Evolutionary conservation across 106 monocot genomes (phyloP).

Genomic region (Vanilla planifolia): DNA sequence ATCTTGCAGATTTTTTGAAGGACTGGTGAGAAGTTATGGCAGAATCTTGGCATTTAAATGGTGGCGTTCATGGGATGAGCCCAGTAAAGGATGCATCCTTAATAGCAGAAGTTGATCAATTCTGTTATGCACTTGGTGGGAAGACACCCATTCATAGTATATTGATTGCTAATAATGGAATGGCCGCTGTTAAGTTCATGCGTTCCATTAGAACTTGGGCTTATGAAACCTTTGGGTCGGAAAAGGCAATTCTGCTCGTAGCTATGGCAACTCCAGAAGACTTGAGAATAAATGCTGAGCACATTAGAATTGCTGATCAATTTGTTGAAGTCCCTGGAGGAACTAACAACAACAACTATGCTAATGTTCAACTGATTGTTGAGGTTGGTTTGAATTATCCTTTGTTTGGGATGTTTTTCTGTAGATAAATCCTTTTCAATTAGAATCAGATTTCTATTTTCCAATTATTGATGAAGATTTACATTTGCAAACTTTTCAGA

Average conservation of each 20-base stretch:
- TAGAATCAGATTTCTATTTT: neutral
- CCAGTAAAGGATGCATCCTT: conserved; percentile 34
- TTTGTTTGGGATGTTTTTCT: neutral
- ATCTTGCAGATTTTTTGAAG: conserved; percentile 29
- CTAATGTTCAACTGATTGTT: conserved; percentile 98
- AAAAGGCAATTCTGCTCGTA: conserved; percentile 86
- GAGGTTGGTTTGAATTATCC: conserved; percentile 50
- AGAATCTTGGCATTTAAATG: conserved; percentile 35
- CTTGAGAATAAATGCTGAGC: conserved; percentile 94
- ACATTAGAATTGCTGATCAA: conserved; percentile 98
- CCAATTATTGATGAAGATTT: neutral
- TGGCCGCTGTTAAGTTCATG: conserved; percentile 98
- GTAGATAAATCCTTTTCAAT: neutral
- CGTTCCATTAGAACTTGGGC: conserved; percentile 92
- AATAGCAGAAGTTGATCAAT: conserved; percentile 67
- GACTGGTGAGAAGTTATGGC: conserved; percentile 34
- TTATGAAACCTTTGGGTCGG: conserved; percentile 85
- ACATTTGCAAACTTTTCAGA: conserved; percentile 26
- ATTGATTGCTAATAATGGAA: conserved; percentile 96
- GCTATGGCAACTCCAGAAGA: conserved; percentile 99
- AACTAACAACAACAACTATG: conserved; percentile 99
- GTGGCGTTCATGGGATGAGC: conserved; percentile 26
- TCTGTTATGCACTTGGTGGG: conserved; percentile 85
- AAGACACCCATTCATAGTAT: conserved; percentile 89
- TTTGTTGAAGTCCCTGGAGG: conserved; percentile 98